Conservation (phyloP, 306 rosid genomes). For the Cicer bijugum region DNA sequence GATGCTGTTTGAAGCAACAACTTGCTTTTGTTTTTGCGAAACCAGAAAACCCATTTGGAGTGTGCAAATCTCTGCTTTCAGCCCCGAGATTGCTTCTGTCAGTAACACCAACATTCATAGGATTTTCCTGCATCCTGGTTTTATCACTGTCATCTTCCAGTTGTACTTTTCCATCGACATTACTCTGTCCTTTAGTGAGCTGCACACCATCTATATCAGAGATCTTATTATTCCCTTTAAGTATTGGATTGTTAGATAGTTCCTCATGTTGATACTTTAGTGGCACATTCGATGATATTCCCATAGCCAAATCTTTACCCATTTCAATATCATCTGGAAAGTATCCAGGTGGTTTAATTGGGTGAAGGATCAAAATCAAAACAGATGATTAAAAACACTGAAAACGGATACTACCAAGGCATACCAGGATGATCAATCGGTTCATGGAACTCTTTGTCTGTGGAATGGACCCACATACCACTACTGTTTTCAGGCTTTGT, state of each 20-base stretch:
- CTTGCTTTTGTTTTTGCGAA: conserved; percentile 51
- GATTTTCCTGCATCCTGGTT: conserved; percentile 44
- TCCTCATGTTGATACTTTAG: conserved; percentile 43
- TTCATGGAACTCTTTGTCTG: conserved; percentile 51
- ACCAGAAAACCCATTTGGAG: conserved; percentile 51
- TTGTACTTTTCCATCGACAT: conserved; percentile 41
- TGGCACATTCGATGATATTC: conserved; percentile 46
- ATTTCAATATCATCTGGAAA: conserved; percentile 54
- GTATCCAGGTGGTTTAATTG: conserved; percentile 30
- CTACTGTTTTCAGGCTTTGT: conserved; percentile 48
- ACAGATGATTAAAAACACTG: conserved; percentile 11
- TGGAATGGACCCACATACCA: conserved; percentile 46
- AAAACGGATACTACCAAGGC: conserved; percentile 42
- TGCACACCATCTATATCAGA: conserved; percentile 45
- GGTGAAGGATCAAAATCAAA: conserved; percentile 33
- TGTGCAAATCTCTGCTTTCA: conserved; percentile 56
- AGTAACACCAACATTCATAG: conserved; percentile 39
- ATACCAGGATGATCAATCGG: conserved; percentile 57
- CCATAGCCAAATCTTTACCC: conserved; percentile 60
- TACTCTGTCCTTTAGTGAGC: conserved; percentile 42
- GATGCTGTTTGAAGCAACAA: conserved; percentile 48
- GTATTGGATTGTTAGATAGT: conserved; percentile 46
- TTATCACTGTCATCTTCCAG: conserved; percentile 48
- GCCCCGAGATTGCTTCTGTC: conserved; percentile 51
- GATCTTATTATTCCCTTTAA: conserved; percentile 46